Evolutionary conservation across 2,329 filamentous ascomycete genomes (phyloP), one percentile per base, ranked within the genome.

Genomic region (Cyclaneusma minus): DNA sequence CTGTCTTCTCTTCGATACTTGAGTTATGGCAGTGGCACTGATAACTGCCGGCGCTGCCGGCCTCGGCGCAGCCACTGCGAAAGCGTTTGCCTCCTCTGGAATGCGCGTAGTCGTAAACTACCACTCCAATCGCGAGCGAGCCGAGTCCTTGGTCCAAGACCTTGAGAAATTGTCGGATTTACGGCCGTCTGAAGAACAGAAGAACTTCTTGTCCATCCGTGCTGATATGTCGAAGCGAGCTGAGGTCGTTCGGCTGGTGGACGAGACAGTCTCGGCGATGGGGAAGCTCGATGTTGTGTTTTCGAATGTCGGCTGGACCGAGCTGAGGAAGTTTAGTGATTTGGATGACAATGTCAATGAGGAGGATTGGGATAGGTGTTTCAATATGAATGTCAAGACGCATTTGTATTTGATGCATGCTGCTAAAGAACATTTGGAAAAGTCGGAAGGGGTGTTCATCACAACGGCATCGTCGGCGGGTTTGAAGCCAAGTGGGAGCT

Each of bases 31-130:
- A 27, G 52, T 57, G 3, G 49, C 43, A 10, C 45, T 60, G 30
- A 69, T 65, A 14, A 65, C 61, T 1, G 62, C 59, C n/a, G 56
- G 57, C 15, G 60, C 52, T 22, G 59, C 79, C 37, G 81, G 80
- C 3, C 63, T 87, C 16, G 81, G 81, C 18, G 79, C 76, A 22
- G 58, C 73, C 3, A 61, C 80, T 3, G 65, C 63, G 20, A 62
- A 65, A 29, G 67, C 71, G 16, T 81, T 85, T 39, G 78, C 78
- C 6, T 52, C 60, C 13, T 60, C 74, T 39, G 76, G 77, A 24
- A 68, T 66, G 44, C 73, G 78, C 30, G 56, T 87, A 7, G 68
- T 70, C 6, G 64, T 89, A 45, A 87, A 85, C 52, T 87, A 83
- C 50, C 59, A 63, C 49, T 67, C 61, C 34, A 71, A 67, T 45